Base-by-base conservation (phyloP, 2,329 filamentous ascomycete species). In the Catunica adiposa region DNA sequence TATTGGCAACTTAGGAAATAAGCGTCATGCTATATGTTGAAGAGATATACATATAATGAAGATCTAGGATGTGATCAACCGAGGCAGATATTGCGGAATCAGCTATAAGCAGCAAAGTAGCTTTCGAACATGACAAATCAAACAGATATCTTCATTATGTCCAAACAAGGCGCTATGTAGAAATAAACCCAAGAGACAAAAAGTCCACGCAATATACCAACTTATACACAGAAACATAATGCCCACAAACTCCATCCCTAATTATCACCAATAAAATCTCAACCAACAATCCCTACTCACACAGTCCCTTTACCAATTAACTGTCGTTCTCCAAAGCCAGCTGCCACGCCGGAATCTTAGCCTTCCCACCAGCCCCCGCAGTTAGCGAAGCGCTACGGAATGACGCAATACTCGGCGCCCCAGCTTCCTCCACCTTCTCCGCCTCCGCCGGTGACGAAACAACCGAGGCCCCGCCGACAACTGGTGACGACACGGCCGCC, bases 281-380 rank as follows among this genome's bases (percentile, higher is more conserved):
- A 20, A 48, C 20, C 17, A 20, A 31, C 23, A 29, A 46, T 17
- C 5, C 31, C 53, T 31, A 25, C 44, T 40, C 37, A 20, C 50
- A 17, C 3, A 53, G 15, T 17, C 42, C 22, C 42, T n/a, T 46
- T 20, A 17, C 42, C 42, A 15, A 17, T 22, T 48, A 48, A 22
- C 5, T 5, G 29, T 48, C 22, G 9, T 48, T 20, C 17, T 48
- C 44, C 44, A 48, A 11, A 14, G 44, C 44, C 44, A 48, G 26
- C 23, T 48, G 44, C 85, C 85, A 89, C 3, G 84, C 79, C 3
- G 85, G 85, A 61, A 89, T 89, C 9, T 83, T 80, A 9, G 84
- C 83, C 68, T 77, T 81, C 34, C 69, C 70, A 14, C 20, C 44
- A 2, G 11, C 22, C 8, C 22, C 22, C 20, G 23, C 67, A 63